Conservation (phyloP, 331 rosid species). For the Cydonia oblonga region DNA sequence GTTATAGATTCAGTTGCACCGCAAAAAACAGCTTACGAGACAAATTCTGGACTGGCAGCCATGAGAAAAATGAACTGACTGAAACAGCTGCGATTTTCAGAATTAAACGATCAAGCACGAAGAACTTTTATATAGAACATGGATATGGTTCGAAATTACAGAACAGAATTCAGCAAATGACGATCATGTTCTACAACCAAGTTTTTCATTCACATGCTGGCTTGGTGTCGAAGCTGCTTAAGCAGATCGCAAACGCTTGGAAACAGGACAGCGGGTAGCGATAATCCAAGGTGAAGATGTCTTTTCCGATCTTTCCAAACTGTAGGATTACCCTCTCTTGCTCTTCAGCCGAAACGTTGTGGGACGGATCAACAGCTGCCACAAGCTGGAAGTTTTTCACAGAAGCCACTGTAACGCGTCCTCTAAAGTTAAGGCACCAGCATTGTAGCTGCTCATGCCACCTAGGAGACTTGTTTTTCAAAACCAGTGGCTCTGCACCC, state of each 20-base stretch:
- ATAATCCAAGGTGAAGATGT: constrained; percentile 75
- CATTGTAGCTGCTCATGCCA: constrained; percentile 87
- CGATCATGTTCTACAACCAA: not conserved
- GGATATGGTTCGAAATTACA: not conserved
- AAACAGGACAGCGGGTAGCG: constrained; percentile 72
- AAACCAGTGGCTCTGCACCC: constrained; percentile 42
- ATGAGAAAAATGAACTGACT: too few species aligned
- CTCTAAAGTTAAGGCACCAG: constrained; percentile 82
- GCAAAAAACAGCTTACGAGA: too few species aligned
- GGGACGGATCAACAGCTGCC: constrained; percentile 54
- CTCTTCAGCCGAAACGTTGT: constrained; percentile 51
- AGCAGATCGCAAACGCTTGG: constrained; percentile 69
- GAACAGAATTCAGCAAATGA: not conserved
- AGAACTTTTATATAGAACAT: not conserved
- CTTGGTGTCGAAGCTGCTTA: constrained; percentile 83
- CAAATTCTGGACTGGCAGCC: too few species aligned
- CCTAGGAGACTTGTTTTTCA: constrained; percentile 78
- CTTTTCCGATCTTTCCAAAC: constrained; percentile 84
- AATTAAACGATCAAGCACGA: not conserved
- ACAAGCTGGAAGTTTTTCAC: constrained; percentile 79
- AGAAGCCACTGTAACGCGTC: constrained; percentile 82
- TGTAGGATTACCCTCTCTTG: constrained; percentile 67
- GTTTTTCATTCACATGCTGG: constrained; percentile 64
- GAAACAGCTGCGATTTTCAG: not conserved
- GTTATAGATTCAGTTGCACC: too few species aligned